Base-by-base conservation (phyloP, 257 asterid genomes). In the Rauvolfia tetraphylla region DNA sequence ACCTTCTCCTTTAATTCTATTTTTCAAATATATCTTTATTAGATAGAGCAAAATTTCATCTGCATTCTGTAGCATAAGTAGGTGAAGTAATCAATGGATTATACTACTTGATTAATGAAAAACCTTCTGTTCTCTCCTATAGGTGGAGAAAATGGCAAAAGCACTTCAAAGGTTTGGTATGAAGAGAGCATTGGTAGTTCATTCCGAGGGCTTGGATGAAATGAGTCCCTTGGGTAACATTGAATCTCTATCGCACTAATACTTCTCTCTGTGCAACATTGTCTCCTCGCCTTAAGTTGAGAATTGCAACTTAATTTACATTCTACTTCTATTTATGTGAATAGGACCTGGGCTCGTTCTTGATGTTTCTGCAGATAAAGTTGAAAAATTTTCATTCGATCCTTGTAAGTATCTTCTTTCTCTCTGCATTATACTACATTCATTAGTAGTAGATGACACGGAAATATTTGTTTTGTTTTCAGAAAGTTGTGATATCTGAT, bases 181-280 rank as follows among this genome's bases (percentile, higher is more conserved):
- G 96, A 87, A 84, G 79, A 79, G 97, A 82, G 96, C 96, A 67
- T 74, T 91, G 72, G 94, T 93, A 65, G 98, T 93, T 80, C 95
- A 91, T 79, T 89, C 91, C 1, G 92, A 91, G 75, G 97, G 98
- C 73, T 83, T 93, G 46, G 98, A 93, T 72, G 97, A 93, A 85
- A 87, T 93, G 88, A 93, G 98, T 77, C 98, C 98, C 73, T 91
- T 93, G n/a, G 98, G 98, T 91, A 85, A 70, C 79, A 54, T 75
- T 75, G n/a, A 10, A 71, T 4, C 33, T 38, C 44, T 72, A 72
- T 33, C 58, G 8, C 9, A 20, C 8, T 77, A 61, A 41, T 25
- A 17, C 49, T 63, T 41, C 38, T 29, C 31, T 27, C 20, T 25
- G 29, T 18, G 14, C 14, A 17, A 62, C 58, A 46, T 44, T 42